Percentiles rank a stretch among this genome's conserved stretches.
Conservation (phyloP, 345 rosid species). For the Physaria fendleri region DNA sequence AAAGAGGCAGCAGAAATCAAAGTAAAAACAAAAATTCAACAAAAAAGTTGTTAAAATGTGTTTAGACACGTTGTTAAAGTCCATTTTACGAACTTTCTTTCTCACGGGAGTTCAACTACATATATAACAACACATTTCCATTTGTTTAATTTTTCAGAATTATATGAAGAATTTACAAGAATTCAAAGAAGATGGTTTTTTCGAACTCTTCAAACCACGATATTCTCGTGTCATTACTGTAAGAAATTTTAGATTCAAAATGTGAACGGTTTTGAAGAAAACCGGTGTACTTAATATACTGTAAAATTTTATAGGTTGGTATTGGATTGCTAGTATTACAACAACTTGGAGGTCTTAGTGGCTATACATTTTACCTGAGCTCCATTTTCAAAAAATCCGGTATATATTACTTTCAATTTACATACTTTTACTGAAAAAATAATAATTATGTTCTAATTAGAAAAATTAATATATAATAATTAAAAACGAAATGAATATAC, state of each 20-base stretch:
- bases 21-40: slow-evolving; percentile 31
- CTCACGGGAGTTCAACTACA: no score
- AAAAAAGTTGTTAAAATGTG: no score
- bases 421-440: not conserved
- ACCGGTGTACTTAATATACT: not conserved
- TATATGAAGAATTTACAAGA: slow-evolving; percentile 38
- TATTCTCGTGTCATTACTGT: slow-evolving; percentile 38
- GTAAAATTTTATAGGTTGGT: slow-evolving; percentile 44
- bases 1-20: slow-evolving; percentile 46
- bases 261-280: not conserved
- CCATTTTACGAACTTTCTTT: no score
- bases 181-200: slow-evolving; percentile 35
- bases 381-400: slow-evolving; percentile 46
- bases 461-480: no score
- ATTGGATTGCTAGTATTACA: slow-evolving; percentile 73
- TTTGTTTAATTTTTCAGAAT: slow-evolving; percentile 14
- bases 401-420: slow-evolving; percentile 23
- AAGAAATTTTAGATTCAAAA: no score
- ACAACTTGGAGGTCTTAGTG: slow-evolving; percentile 77
- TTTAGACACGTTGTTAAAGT: no score
- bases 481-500: not conserved
- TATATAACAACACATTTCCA: not conserved
- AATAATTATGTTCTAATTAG: not conserved
- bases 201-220: slow-evolving; percentile 35
- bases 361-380: slow-evolving; percentile 48